phyloP scores from a whole-genome alignment of 1,139 yeast genomes.

The Pichia sp. region DNA sequence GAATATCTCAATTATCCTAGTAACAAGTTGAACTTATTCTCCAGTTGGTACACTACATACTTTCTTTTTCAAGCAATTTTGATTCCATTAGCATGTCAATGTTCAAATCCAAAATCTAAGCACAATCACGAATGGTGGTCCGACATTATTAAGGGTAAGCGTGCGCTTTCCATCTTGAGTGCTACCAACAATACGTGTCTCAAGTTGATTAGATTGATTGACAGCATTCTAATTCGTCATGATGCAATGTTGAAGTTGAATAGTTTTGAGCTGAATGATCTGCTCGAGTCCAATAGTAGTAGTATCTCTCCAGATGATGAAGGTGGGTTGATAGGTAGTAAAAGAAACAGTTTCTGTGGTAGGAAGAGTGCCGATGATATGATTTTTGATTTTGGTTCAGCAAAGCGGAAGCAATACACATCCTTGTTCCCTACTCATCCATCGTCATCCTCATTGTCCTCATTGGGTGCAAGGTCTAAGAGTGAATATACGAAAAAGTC shows the following conservation, averaged over 20 bases:
- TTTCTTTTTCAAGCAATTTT: slow-evolving; percentile 55
- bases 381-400: slow-evolving; percentile 7
- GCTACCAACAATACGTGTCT: slow-evolving; percentile 42
- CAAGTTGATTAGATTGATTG: slow-evolving; percentile 43
- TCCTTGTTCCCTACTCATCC: slow-evolving; percentile 7
- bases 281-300: too few species aligned
- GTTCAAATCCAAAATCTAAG: slow-evolving; percentile 41
- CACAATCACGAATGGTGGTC: slow-evolving; percentile 39
- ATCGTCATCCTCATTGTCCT: too few species aligned
- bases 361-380: slow-evolving; percentile 1
- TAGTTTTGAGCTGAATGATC: slow-evolving; percentile 7
- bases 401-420: slow-evolving; percentile 11
- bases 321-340: slow-evolving; percentile 4
- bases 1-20: slow-evolving; percentile 33
- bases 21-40: slow-evolving; percentile 34
- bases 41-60: slow-evolving; percentile 59
- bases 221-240: slow-evolving; percentile 27
- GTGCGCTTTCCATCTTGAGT: slow-evolving; percentile 33
- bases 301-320: too few species aligned
- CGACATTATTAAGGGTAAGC: slow-evolving; percentile 40
- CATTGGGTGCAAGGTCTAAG: too few species aligned
- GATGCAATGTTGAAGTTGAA: slow-evolving; percentile 12
- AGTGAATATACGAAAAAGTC: too few species aligned
- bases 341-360: slow-evolving; percentile 1
- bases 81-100: slow-evolving; percentile 47